Evolutionary conservation across 495 filamentous ascomycete genomes (phyloP), one percentile per base, ranked within the genome.

Genomic region (Aspergillus nanangensis): DNA sequence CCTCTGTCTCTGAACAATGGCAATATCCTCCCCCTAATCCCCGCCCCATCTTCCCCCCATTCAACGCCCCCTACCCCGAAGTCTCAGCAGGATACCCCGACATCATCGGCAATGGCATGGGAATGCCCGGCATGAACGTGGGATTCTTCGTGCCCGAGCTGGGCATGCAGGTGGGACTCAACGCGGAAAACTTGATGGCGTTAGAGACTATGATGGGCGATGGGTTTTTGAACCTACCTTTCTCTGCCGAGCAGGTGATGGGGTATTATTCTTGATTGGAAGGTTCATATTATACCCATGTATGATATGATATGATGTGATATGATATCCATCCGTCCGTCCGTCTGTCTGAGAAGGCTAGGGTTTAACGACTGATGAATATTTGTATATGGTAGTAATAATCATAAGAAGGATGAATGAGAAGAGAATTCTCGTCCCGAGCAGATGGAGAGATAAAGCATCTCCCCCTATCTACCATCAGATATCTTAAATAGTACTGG

Each of bases 181-280:
- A 61, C 17, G 47, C 65, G 19, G 54, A 65, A 37, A 56, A 62
- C 25, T 39, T 71, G 24, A 58, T 62, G 15, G 52, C 55, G n/a
- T 29, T 74, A 44, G 65, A 56, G 3, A 66, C 45, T 41, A 62
- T 71, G 55, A 41, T 71, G 38, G 69, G 67, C 7, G 66, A 69
- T 36, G 62, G 62, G 9, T 35, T 71, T 13, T 63, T 67, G 24
- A 56, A 58, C 9, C 55, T 71, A 21, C 65, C 67, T 15, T 50
- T 65, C 25, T 31, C 56, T n/a, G 52, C 61, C 32, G 61, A 66
- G 24, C 50, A 47, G 24, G 39, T 32, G 1, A 48, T 38, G 33
- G 48, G 53, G 29, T 51, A 42, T 43, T 52, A 47, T 42, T 52
- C 25, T 29, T 29, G 25, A 29, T 29, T 5, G 25, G 11, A 11